Evolutionary conservation across 2,329 filamentous ascomycete species (phyloP), one percentile per base, ranked within the genome.

Genomic region (Sphaerulina vaccinii): DNA sequence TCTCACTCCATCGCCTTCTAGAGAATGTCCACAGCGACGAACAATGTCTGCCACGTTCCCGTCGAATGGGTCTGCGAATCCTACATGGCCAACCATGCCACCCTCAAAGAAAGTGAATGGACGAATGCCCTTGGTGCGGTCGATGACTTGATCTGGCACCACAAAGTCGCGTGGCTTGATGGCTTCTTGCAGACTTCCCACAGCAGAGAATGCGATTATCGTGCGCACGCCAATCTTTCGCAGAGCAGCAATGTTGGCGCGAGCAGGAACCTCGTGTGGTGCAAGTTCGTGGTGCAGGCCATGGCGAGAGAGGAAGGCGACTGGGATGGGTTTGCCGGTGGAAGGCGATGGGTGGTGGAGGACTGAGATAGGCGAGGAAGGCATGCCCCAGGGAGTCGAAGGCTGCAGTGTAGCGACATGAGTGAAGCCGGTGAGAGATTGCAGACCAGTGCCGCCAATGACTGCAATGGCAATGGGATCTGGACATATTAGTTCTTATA

Each of bases 211-310:
- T 58, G 92, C 90, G 68, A 99, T 88, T 70, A 97, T 83, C 69
- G 84, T 88, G 66, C 91, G 85, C 39, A 97, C 93, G 61, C 93
- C 93, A 55, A 99, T 79, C 64, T 83, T 85, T 60, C 93, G 86
- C 57, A 99, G 79, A n/a, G 93, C 93, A n/a, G 93, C 92, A 66
- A 99, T 95, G 77, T 97, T 99, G 73, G 93, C 93, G 58, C 89
- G 89, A 60, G 85, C 83, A 54, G 91, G 90, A n/a, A 99, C 88
- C 74, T 99, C 93, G 68, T 96, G 91, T 0, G 93, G 93, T 5
- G 91, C 90, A 61, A 88, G 80, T 72, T 96, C 82, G 76, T 99
- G 93, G 80, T 93, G 79, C 10, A 84, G 70, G 60, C 93, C 93
- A 73, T 99, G 93, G 38, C 93, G 90, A 57, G 91, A 90, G 62